Evolutionary conservation across 2,329 filamentous ascomycete genomes (phyloP).

Genomic region (Annulohypoxylon truncatum): DNA sequence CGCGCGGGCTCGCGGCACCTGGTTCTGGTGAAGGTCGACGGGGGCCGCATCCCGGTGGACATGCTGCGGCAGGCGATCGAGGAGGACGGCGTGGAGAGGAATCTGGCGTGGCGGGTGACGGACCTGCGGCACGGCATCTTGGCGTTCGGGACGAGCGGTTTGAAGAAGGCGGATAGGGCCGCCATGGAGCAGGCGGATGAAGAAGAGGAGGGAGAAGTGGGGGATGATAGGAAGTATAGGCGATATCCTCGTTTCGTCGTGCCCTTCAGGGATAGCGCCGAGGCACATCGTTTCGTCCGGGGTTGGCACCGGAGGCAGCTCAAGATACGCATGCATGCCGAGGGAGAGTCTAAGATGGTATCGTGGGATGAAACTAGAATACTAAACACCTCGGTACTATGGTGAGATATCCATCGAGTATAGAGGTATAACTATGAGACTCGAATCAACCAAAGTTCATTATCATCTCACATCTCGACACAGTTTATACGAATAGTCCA

Average conservation of each 20-base stretch:
- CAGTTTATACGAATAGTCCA: background rate
- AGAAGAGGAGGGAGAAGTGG: background rate
- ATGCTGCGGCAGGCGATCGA: slow-evolving; percentile 54
- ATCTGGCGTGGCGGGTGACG: slow-evolving; percentile 54
- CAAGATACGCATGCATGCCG: slow-evolving; percentile 38
- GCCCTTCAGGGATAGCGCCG: slow-evolving; percentile 64
- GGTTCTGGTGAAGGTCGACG: slow-evolving; percentile 54
- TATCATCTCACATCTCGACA: background rate
- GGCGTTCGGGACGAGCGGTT: slow-evolving; percentile 48
- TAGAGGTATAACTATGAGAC: background rate
- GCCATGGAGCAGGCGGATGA: background rate
- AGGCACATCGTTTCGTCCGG: slow-evolving; percentile 64
- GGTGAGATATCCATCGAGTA: slow-evolving; percentile 44
- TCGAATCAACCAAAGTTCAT: background rate
- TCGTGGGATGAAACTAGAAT: slow-evolving; percentile 47
- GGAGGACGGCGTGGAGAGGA: slow-evolving; percentile 57
- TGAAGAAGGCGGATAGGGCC: slow-evolving; percentile 31
- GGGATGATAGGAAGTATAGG: slow-evolving; percentile 49
- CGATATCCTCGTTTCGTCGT: slow-evolving; percentile 63
- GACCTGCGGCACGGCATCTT: slow-evolving; percentile 46
- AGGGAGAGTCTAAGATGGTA: slow-evolving; percentile 7
- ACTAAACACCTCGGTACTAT: slow-evolving; percentile 47
- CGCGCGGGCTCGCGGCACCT: slow-evolving; percentile 42
- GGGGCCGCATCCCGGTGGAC: slow-evolving; percentile 50
- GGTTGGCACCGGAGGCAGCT: slow-evolving; percentile 57